Evolutionary conservation across 441 rosid species (phyloP).

Genomic region (Euphorbia schlechtendalii): DNA sequence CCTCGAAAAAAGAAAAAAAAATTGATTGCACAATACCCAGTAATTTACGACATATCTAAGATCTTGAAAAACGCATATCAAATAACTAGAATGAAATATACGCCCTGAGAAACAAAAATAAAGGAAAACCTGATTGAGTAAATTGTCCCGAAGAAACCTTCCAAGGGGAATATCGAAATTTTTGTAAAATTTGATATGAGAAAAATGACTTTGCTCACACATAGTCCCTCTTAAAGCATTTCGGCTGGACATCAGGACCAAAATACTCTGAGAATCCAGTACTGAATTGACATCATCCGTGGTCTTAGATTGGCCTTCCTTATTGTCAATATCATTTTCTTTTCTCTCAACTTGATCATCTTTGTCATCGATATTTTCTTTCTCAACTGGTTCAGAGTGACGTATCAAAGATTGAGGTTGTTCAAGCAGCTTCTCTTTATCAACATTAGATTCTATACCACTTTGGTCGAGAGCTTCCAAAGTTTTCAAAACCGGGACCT

Average conservation of each 20-base stretch:
- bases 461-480: conserved; percentile 26
- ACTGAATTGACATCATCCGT: conserved; percentile 41
- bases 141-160: conserved; percentile 69
- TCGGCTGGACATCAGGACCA: conserved; percentile 84
- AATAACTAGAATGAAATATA: conserved; percentile 8
- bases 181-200: conserved; percentile 85
- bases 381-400: conserved; percentile 28
- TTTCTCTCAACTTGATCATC: conserved; percentile 33
- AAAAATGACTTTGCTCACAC: conserved; percentile 92
- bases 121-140: conserved; percentile 77
- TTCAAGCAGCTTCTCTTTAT: conserved; percentile 34
- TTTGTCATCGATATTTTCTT: conserved; percentile 26
- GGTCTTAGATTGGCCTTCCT: conserved; percentile 31
- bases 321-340: conserved; percentile 32
- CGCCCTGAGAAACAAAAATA: conserved; percentile 12
- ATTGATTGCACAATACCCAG: conserved; percentile 7
- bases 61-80: not conserved
- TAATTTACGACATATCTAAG: not conserved
- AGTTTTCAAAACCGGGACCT: conserved; percentile 34
- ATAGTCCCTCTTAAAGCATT: conserved; percentile 57
- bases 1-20: conserved; percentile 1
- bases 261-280: conserved; percentile 66
- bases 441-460: conserved; percentile 32
- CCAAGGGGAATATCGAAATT: conserved; percentile 88
- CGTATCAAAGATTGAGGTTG: conserved; percentile 25